A percentile compares a stretch with the other conserved stretches of the same genome.
phyloP scores from a whole-genome alignment of 1,284 basidiomycete genomes.

The Puccinia horiana region DNA sequence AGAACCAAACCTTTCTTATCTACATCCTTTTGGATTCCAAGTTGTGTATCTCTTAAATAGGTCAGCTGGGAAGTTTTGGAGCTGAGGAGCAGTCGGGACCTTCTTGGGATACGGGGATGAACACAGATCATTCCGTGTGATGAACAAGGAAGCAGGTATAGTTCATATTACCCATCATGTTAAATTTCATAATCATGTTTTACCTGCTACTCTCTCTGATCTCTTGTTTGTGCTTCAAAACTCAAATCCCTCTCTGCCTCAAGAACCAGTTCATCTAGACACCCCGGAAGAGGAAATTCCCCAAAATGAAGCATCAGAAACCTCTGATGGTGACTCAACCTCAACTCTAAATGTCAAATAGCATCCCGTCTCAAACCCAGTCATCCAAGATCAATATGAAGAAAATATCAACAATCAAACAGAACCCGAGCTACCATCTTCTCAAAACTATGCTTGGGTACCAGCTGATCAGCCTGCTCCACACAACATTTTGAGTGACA shows the following conservation, averaged over 20 bases:
- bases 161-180: slow-evolving; percentile 1
- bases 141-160: slow-evolving; percentile 3
- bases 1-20: background rate
- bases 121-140: background rate
- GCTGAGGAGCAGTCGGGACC: background rate
- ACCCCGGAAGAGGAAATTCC: background rate
- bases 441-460: too few relatives aligned
- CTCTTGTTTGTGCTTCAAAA: background rate
- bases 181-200: slow-evolving; percentile 8
- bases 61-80: slow-evolving; percentile 7
- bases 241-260: background rate
- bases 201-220: background rate
- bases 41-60: background rate
- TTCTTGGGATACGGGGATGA: slow-evolving; percentile 3
- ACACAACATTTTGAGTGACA: too few relatives aligned
- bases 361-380: too few relatives aligned
- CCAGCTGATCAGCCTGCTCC: too few relatives aligned
- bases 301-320: background rate
- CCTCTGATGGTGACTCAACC: too few relatives aligned
- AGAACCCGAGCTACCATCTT: too few relatives aligned
- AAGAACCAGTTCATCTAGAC: background rate
- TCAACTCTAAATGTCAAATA: too few relatives aligned
- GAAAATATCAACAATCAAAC: too few relatives aligned
- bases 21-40: slow-evolving; percentile 17
- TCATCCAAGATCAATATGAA: too few relatives aligned